Evolutionary conservation across 768 basidiomycete species (phyloP), one percentile per base, ranked within the genome.

Genomic region (Clavaria fumosa): DNA sequence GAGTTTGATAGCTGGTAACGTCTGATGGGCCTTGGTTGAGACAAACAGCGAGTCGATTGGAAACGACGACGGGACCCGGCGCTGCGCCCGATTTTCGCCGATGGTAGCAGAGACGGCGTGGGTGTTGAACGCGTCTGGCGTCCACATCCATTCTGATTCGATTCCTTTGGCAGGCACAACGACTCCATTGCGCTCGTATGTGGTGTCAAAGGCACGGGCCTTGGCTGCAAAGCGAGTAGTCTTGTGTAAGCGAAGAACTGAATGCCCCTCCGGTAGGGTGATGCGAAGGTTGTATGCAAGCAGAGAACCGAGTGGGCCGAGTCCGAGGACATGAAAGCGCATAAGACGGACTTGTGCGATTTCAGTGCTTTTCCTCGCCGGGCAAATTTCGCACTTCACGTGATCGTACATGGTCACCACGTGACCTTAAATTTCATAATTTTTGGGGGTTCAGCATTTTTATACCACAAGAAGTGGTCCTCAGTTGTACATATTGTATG

Each of bases 231-330:
- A 57, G n/a, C 49, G 48, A 4, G 55, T 46, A 2, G 57, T 64
- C 48, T 68, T 75, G 57, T 82, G 70, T 40, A 95, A 72, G 51
- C 90, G 72, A 18, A 72, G 69, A 49, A 93, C 63, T 30, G 67
- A 52, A 46, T 75, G 64, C 11, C 57, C 47, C 20, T 53, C 43
- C 14, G 72, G 64, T 35, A 84, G 61, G 37, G 62, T 55, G 35
- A 63, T 64, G 27, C 83, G 77, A 27, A 96, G 70, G 53, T 91
- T 71, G 54, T 80, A 73, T 11, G 89, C 69, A 45, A 96, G 45
- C 41, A 96, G 72, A 20, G 74, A 72, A 38, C 91, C 91, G 44
- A 93, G 70, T 31, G 86, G 68, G 34, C 88, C 88, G 28, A 88
- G 56, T 47, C 89, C 88, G 44, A 84, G 66, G 45, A 83, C 50